Percentiles rank a stretch among this genome's conserved stretches.
Conservation (phyloP, 768 basidiomycete genomes). For the Jaapia argillacea region DNA sequence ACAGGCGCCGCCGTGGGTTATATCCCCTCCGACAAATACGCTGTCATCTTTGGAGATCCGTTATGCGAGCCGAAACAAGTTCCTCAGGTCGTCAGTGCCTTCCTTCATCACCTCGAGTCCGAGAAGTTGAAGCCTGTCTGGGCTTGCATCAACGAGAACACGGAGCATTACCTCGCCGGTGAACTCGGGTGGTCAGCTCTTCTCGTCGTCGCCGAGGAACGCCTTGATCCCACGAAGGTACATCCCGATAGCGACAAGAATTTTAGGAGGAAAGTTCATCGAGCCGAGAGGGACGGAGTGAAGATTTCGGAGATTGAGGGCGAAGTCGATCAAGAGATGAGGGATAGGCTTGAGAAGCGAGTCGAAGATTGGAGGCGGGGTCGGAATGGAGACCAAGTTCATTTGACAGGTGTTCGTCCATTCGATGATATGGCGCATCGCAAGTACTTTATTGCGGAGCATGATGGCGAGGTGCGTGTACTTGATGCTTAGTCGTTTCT, state of each 20-base stretch:
- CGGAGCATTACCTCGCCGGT: slow-evolving; percentile 41
- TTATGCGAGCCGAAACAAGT: slow-evolving; percentile 29
- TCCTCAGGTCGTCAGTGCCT: slow-evolving; percentile 35
- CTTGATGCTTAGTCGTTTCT: background rate
- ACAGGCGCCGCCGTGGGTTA: slow-evolving; percentile 57
- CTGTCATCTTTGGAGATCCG: slow-evolving; percentile 59
- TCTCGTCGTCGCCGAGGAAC: slow-evolving; percentile 54
- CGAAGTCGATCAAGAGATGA: slow-evolving; percentile 33
- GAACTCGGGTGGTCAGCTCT: slow-evolving; percentile 47
- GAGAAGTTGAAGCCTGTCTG: slow-evolving; percentile 45
- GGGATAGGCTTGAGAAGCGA: slow-evolving; percentile 36
- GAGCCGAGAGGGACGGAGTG: slow-evolving; percentile 46
- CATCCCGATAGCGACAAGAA: slow-evolving; percentile 46
- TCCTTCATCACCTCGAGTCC: slow-evolving; percentile 27
- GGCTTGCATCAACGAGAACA: slow-evolving; percentile 43
- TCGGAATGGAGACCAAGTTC: slow-evolving; percentile 49
- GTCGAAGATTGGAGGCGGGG: slow-evolving; percentile 45
- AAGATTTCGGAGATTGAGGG: slow-evolving; percentile 33
- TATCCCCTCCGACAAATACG: slow-evolving; percentile 38
- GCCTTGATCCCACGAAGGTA: slow-evolving; percentile 33
- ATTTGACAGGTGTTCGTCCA: slow-evolving; percentile 28
- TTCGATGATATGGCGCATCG: slow-evolving; percentile 29
- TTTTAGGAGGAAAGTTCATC: slow-evolving; percentile 49
- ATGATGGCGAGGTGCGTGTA: slow-evolving; percentile 24
- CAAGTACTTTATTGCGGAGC: slow-evolving; percentile 30